These are phyloP conservation scores for Oligophagozyma castellii DNA, from an alignment of 1,139 yeast species.

Conservation along the genomic window DNA sequence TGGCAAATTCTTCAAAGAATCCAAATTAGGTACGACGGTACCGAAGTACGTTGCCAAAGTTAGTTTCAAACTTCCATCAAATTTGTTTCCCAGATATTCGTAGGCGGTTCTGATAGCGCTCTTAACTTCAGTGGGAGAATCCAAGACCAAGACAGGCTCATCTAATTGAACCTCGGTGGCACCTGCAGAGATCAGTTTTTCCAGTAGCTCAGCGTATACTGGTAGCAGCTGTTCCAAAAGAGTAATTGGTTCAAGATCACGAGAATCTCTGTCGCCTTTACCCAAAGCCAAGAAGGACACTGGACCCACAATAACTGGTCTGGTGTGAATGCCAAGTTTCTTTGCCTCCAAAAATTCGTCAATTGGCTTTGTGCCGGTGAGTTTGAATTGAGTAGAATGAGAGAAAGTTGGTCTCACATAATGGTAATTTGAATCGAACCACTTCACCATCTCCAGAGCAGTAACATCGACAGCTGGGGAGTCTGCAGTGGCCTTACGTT, in stretches of 20 bases:
- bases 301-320: constrained; percentile 96
- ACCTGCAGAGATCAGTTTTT: constrained; percentile 86
- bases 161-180: constrained; percentile 92
- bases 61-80: constrained; percentile 61
- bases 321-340: constrained; percentile 87
- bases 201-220: constrained; percentile 77
- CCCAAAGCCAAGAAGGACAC: constrained; percentile 90
- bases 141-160: constrained; percentile 93
- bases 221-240: constrained; percentile 82
- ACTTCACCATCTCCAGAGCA: constrained; percentile 98
- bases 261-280: constrained; percentile 96
- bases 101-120: constrained; percentile 80
- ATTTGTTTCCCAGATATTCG: constrained; percentile 28
- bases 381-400: constrained; percentile 88
- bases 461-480: constrained; percentile 91
- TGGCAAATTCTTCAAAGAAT: constrained; percentile 77
- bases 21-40: constrained; percentile 93
- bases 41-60: constrained; percentile 90
- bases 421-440: constrained; percentile 99
- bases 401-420: constrained; percentile 99
- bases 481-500: constrained; percentile 85
- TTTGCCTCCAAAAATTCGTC: constrained; percentile 97
- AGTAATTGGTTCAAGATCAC: constrained; percentile 86
- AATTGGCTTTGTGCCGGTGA: constrained; percentile 91
- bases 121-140: constrained; percentile 74